Evolutionary conservation across 2,329 filamentous ascomycete species (phyloP).

Genomic region (Ophiostoma novo-ulmi): DNA sequence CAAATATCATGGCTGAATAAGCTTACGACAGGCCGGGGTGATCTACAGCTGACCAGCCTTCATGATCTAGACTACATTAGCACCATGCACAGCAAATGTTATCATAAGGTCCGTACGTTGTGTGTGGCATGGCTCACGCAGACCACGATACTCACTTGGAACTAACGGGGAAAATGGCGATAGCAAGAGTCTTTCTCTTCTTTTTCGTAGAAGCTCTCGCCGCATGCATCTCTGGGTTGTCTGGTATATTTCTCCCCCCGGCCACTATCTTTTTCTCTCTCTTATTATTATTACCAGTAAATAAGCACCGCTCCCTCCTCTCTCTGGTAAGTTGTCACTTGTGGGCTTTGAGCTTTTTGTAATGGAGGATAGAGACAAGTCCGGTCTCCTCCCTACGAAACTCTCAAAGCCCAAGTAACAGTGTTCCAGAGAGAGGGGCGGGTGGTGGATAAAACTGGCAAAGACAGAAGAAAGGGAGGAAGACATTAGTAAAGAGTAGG

Average conservation of each 20-base stretch:
- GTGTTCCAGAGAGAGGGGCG: not conserved
- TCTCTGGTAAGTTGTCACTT: constrained; percentile 18
- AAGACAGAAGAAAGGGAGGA: not conserved
- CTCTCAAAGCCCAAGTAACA: constrained; percentile 27
- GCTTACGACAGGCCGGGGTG: not conserved
- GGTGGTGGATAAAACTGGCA: not conserved
- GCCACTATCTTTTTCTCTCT: not conserved
- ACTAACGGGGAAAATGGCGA: constrained; percentile 51
- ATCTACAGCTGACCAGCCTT: not conserved
- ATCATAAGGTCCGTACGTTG: not conserved
- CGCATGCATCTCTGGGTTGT: not conserved
- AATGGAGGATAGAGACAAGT: constrained; percentile 18
- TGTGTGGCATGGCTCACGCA: not conserved
- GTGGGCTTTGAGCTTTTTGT: constrained; percentile 27
- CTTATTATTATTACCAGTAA: not conserved
- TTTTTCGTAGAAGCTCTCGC: not conserved
- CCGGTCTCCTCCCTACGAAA: constrained; percentile 24
- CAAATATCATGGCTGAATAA: not conserved
- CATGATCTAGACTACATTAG: not conserved
- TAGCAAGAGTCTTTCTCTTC: constrained; percentile 33
- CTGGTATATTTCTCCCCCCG: not conserved
- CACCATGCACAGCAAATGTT: not conserved
- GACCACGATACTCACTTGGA: not conserved
- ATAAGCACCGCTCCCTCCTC: not conserved
- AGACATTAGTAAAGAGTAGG: not conserved